These are phyloP conservation scores for Agrocybe praecox DNA, from an alignment of 768 basidiomycete species.

Conservation along the genomic window DNA sequence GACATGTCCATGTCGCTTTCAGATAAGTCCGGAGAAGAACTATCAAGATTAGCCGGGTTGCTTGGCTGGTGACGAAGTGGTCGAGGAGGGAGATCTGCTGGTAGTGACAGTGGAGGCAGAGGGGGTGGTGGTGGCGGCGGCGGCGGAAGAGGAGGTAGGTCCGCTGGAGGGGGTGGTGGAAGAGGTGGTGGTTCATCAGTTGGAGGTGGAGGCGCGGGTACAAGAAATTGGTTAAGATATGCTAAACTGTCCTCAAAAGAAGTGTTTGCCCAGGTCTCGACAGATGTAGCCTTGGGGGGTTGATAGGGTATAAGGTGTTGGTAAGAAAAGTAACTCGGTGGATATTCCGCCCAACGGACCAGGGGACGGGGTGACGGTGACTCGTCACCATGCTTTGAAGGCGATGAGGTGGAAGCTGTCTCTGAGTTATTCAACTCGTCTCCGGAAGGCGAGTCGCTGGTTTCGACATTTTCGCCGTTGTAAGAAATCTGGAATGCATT, in stretches of 20 bases:
- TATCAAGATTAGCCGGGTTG: slow-evolving; percentile 4
- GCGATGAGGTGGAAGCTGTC: background rate
- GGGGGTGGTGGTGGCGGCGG: slow-evolving; percentile 6
- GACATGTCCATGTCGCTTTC: slow-evolving; percentile 39
- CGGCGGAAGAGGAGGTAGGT: slow-evolving; percentile 13
- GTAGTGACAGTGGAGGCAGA: slow-evolving; percentile 13
- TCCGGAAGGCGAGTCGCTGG: background rate
- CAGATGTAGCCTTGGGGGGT: slow-evolving; percentile 32
- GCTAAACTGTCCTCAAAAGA: slow-evolving; percentile 18
- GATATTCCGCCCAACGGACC: slow-evolving; percentile 62
- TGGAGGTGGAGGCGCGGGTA: slow-evolving; percentile 26
- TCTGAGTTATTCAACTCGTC: background rate
- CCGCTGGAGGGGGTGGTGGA: slow-evolving; percentile 25
- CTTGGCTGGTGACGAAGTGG: too few species aligned
- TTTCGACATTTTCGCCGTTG: background rate
- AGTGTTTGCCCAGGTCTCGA: slow-evolving; percentile 21
- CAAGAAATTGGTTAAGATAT: slow-evolving; percentile 19
- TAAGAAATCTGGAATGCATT: slow-evolving; percentile 14
- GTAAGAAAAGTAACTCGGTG: slow-evolving; percentile 59
- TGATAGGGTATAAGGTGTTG: slow-evolving; percentile 39
- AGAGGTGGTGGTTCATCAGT: slow-evolving; percentile 38
- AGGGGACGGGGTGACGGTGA: background rate
- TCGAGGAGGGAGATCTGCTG: too few species aligned
- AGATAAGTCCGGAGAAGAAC: slow-evolving; percentile 15
- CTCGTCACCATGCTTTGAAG: background rate